Evolutionary conservation across 805 yeast genomes (phyloP).

Genomic region (Wickerhamiella cacticola): DNA sequence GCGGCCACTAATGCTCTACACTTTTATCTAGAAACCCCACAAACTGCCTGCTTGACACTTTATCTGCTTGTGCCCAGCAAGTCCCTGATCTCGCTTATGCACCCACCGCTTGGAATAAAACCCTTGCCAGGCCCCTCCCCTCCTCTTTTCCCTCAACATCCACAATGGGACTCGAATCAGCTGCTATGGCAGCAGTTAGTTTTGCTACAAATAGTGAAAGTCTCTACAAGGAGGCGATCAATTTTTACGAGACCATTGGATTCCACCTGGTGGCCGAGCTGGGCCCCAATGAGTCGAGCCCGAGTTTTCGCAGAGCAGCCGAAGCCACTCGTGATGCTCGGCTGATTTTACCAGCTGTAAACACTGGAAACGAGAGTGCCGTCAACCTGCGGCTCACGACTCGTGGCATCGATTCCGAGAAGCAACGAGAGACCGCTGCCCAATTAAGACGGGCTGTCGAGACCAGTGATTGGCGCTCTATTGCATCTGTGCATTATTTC

Average conservation of each 20-base stretch:
- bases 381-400: slow-evolving; percentile 26
- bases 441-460: slow-evolving; percentile 17
- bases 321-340: slow-evolving; percentile 25
- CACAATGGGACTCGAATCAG: slow-evolving; percentile 20
- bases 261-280: slow-evolving; percentile 31
- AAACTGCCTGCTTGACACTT: no score
- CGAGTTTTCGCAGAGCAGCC: slow-evolving; percentile 20
- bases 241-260: slow-evolving; percentile 46
- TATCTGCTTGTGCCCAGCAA: no score
- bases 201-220: slow-evolving; percentile 39
- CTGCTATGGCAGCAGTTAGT: slow-evolving; percentile 24
- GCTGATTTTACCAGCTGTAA: slow-evolving; percentile 22
- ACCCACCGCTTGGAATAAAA: background rate
- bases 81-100: slow-evolving; percentile 10
- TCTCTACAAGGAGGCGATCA: slow-evolving; percentile 36
- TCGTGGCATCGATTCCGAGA: slow-evolving; percentile 20
- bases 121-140: background rate
- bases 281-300: slow-evolving; percentile 19
- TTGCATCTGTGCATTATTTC: slow-evolving; percentile 37
- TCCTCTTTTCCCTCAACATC: background rate
- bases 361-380: slow-evolving; percentile 22
- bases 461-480: slow-evolving; percentile 40
- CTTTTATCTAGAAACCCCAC: no score
- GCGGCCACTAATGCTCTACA: no score
- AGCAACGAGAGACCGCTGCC: slow-evolving; percentile 19